These are phyloP conservation scores for Didymella keratinophila DNA, from an alignment of 2,329 filamentous ascomycete genomes.

Conservation along the genomic window DNA sequence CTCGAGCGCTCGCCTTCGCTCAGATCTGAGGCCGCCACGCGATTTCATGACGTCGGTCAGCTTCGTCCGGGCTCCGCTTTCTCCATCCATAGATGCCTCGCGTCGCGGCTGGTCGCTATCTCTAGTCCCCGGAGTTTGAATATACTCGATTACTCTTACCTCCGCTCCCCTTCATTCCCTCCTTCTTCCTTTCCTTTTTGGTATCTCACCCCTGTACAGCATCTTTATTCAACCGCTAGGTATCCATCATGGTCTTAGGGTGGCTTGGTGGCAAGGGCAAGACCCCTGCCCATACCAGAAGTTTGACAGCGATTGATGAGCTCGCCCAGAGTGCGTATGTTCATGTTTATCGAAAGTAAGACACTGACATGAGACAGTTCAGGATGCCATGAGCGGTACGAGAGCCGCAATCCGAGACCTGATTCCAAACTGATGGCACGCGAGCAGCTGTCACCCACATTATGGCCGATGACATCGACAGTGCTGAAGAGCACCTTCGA, in stretches of 20 bases:
- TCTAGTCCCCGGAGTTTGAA: conserved; percentile 20
- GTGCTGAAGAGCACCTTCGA: conserved; percentile 76
- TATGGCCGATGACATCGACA: conserved; percentile 89
- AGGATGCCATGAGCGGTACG: conserved; percentile 58
- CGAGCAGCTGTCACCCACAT: conserved; percentile 70
- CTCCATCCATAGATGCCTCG: conserved; percentile 8
- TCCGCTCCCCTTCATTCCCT: conserved; percentile 10
- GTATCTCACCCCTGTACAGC: conserved; percentile 11
- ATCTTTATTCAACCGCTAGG: conserved; percentile 2
- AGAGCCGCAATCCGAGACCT: conserved; percentile 11
- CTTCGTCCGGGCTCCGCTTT: conserved; percentile 14
- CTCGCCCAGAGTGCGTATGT: conserved; percentile 60
- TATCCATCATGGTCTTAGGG: conserved; percentile 43
- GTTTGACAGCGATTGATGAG: conserved; percentile 65
- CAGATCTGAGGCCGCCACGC: not conserved
- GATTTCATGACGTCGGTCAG: conserved; percentile 4
- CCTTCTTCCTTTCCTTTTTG: conserved; percentile 8
- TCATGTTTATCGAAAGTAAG: not conserved
- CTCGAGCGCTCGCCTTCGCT: conserved; percentile 1
- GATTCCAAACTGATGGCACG: conserved; percentile 35
- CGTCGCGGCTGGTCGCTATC: conserved; percentile 14
- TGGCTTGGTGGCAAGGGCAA: conserved; percentile 51
- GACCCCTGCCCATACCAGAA: conserved; percentile 58
- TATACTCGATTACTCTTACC: conserved; percentile 10
- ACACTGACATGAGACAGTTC: conserved; percentile 42